A percentile compares a stretch with the other conserved stretches of the same genome.
phyloP scores from a whole-genome alignment of 148 eudicot genomes.

The Amaranthus palmeri region DNA sequence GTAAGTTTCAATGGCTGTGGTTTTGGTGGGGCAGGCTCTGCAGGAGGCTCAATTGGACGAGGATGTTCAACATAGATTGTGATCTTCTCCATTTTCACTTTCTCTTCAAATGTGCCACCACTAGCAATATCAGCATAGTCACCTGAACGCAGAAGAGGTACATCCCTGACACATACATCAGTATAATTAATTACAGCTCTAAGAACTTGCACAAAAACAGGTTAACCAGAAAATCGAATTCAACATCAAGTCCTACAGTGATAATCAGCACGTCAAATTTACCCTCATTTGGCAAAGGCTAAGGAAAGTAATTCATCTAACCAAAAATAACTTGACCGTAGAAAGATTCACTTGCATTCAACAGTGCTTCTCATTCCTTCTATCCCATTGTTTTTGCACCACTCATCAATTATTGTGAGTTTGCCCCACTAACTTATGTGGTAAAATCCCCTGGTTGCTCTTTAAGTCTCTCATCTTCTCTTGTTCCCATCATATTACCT shows the following conservation, averaged over 20 bases:
- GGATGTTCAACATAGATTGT: constrained; percentile 90
- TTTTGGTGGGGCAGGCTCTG: constrained; percentile 82
- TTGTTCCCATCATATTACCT: too few relatives aligned
- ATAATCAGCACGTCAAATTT: not conserved
- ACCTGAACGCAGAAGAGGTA: constrained; percentile 56
- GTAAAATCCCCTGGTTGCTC: too few relatives aligned
- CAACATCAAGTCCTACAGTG: not conserved
- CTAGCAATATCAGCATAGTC: constrained; percentile 45
- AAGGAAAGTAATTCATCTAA: not conserved
- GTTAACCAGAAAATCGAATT: not conserved
- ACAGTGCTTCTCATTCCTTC: not conserved
- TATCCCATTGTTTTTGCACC: too few relatives aligned
- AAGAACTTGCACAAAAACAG: not conserved
- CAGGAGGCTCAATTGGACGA: constrained; percentile 87
- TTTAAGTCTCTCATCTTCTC: too few relatives aligned
- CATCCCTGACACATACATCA: constrained; percentile 58
- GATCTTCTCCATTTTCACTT: constrained; percentile 65
- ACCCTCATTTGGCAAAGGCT: not conserved
- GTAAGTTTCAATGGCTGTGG: constrained; percentile 95
- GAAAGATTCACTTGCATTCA: not conserved
- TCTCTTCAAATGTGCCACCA: constrained; percentile 41
- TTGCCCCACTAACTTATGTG: too few relatives aligned
- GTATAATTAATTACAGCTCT: not conserved
- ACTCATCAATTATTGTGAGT: too few relatives aligned
- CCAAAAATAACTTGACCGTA: too few relatives aligned